Evolutionary conservation across 2,329 filamentous ascomycete species (phyloP).

Genomic region (Pseudogymnoascus sp.): DNA sequence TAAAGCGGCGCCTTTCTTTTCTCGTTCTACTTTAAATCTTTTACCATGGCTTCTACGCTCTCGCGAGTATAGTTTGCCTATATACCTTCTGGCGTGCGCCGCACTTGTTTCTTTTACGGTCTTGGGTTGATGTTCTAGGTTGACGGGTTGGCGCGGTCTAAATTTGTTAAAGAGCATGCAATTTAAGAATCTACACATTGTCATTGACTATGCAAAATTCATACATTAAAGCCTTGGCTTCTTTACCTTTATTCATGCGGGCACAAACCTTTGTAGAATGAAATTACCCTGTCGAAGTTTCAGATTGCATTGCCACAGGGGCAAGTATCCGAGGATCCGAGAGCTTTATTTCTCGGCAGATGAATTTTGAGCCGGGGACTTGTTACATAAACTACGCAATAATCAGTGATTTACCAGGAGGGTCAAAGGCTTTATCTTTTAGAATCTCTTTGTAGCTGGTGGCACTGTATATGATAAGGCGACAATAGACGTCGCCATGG

Average conservation of each 20-base stretch:
- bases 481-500: background rate
- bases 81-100: constrained; percentile 5
- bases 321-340: background rate
- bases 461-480: background rate
- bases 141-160: background rate
- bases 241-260: background rate
- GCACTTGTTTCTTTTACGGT: background rate
- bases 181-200: background rate
- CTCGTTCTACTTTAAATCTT: constrained; percentile 3
- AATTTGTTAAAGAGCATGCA: background rate
- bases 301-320: background rate
- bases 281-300: background rate
- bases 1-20: background rate
- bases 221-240: background rate
- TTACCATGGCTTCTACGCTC: background rate
- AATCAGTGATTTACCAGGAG: background rate
- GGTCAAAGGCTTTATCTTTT: background rate
- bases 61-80: background rate
- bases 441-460: too few species aligned
- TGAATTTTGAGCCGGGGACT: background rate
- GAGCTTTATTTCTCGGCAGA: background rate
- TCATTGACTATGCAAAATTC: background rate
- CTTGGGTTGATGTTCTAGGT: background rate
- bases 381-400: background rate
- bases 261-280: background rate